Evolutionary conservation across 2,329 filamentous ascomycete genomes (phyloP), one percentile per base, ranked within the genome.

Genomic region (Pseudogymnoascus sp.): DNA sequence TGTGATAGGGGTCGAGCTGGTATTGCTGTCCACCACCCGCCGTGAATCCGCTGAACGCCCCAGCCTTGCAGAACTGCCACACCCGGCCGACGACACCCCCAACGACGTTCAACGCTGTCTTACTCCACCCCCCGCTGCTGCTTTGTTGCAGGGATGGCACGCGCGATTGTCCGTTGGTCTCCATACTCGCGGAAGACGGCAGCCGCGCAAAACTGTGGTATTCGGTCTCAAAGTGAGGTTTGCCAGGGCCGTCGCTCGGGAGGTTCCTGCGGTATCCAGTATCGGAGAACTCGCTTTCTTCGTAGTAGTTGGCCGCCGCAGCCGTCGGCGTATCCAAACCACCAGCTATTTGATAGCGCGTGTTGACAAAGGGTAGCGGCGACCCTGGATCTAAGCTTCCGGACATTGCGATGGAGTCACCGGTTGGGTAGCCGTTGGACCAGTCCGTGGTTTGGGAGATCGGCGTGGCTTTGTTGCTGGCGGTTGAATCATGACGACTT

Each of bases 11-110:
- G 24, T 61, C 44, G 26, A 90, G 77, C 6, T 82, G 78, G 71
- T 93, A 96, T 26, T 85, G 86, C 65, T 80, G 80, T 7, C 93
- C 93, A 2, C 89, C 91, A 6, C 93, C 93, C 11, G 93, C 91
- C 66, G 93, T 87, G 74, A 97, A 97, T 0, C 93, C 93, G 62
- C 83, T 82, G 71, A 97, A 96, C 0, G 89, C 84, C 7, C 82
- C 85, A 0, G 79, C 77, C 73, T 80, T 90, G 77, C 93, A 96
- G 70, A 96, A 95, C 68, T 92, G 84, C 83, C 91, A 92, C 0
- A 96, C 86, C 70, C 88, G 93, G 16, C 90, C 89, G 1, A 89
- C 84, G 3, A 89, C 84, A 29, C 81, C 85, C 1, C 86, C 86
- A 6, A 90, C 80, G 0, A 88, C 80, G 42, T 77, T 82, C 33